These are phyloP conservation scores for Euphrasia confusa DNA, from an alignment of 257 asterid species.

Conservation along the genomic window DNA sequence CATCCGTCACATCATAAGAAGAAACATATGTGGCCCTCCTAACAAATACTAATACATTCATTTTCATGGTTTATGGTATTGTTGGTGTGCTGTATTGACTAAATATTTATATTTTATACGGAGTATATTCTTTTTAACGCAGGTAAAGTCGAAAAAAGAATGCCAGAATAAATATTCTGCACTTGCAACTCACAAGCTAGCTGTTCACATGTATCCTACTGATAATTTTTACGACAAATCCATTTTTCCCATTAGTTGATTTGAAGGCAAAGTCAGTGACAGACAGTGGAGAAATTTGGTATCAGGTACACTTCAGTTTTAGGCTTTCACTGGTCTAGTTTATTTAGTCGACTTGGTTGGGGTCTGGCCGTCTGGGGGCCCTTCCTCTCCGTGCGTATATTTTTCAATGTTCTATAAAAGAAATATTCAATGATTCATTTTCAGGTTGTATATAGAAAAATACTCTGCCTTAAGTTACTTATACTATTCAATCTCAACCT, in stretches of 20 bases:
- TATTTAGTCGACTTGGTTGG: slow-evolving; percentile 21
- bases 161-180: slow-evolving; percentile 11
- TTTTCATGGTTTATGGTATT: background rate
- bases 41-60: background rate
- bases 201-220: background rate
- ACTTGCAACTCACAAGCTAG: background rate
- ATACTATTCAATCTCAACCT: too few relatives aligned
- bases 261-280: background rate
- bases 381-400: background rate
- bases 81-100: background rate
- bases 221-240: background rate
- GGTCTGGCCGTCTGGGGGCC: background rate
- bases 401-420: background rate
- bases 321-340: slow-evolving; percentile 5
- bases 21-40: too few relatives aligned
- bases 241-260: slow-evolving; percentile 15
- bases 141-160: slow-evolving; percentile 28
- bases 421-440: background rate
- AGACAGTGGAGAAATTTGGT: slow-evolving; percentile 18
- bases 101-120: background rate
- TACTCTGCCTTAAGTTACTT: too few relatives aligned
- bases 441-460: background rate
- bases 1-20: too few relatives aligned
- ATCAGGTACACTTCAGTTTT: slow-evolving; percentile 22
- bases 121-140: slow-evolving; percentile 21